phyloP scores from a whole-genome alignment of 495 filamentous ascomycete genomes.

The Aspergillus asperescens region DNA sequence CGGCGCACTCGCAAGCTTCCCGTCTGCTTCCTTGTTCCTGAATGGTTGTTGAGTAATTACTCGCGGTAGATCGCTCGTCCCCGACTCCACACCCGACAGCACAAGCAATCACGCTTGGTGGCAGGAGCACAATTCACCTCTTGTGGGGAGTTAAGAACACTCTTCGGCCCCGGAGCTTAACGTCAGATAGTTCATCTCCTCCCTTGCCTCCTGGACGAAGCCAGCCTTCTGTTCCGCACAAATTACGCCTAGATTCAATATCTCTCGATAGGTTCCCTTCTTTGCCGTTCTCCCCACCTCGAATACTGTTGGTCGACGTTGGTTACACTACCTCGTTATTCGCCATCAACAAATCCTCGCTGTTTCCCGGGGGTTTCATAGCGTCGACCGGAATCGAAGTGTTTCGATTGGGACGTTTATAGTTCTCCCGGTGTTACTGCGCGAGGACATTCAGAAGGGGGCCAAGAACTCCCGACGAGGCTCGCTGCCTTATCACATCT shows the following conservation, averaged over 20 bases:
- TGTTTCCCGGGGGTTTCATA: neutral
- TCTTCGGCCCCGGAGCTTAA: conserved; percentile 10
- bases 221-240: conserved; percentile 1
- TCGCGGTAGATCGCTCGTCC: conserved; percentile 27
- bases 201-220: conserved; percentile 5
- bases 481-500: conserved; percentile 1
- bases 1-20: conserved; percentile 5
- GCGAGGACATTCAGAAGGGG: conserved; percentile 7
- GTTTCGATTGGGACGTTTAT: neutral
- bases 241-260: conserved; percentile 5
- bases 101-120: conserved; percentile 18
- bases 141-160: conserved; percentile 12
- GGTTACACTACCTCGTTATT: neutral
- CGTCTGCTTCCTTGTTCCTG: conserved; percentile 12
- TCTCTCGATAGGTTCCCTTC: conserved; percentile 3
- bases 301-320: neutral
- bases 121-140: conserved; percentile 7
- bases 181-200: conserved; percentile 8
- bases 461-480: neutral
- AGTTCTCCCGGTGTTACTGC: neutral
- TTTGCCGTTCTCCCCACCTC: conserved; percentile 8
- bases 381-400: neutral
- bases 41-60: conserved; percentile 27
- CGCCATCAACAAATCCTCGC: neutral
- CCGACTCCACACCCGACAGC: conserved; percentile 26